phyloP scores from a whole-genome alignment of 176 grass and related monocot genomes.

The Triticum turgidum region DNA sequence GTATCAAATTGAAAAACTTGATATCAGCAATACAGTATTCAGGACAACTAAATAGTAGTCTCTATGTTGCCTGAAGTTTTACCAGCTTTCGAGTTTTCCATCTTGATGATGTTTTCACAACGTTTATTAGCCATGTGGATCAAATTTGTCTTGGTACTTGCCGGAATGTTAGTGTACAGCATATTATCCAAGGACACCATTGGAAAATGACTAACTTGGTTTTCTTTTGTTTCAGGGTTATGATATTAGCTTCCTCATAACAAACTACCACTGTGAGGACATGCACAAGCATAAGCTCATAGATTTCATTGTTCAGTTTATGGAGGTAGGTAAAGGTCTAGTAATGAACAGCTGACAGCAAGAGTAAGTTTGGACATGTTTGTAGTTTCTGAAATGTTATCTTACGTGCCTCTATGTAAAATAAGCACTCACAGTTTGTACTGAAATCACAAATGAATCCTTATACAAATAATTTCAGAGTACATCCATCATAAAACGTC shows the following conservation, averaged over 20 bases:
- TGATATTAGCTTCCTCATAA: conserved; percentile 98
- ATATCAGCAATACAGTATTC: not conserved
- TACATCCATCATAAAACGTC: not conserved
- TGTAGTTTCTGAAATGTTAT: not conserved
- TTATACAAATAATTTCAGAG: not conserved
- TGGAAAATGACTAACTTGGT: not conserved
- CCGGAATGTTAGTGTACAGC: not conserved
- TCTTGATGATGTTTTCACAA: not conserved
- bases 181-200: not conserved
- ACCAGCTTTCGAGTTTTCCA: not conserved
- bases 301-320: conserved; percentile 98
- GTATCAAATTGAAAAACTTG: no score
- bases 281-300: conserved; percentile 99
- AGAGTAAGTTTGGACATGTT: not conserved
- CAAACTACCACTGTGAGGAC: conserved; percentile 94
- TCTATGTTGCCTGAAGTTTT: not conserved
- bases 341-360: not conserved
- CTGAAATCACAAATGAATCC: not conserved
- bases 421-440: not conserved
- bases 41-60: not conserved
- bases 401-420: not conserved
- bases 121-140: not conserved
- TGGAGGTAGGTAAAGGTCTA: conserved; percentile 67
- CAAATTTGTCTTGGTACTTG: not conserved
- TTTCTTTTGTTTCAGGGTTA: conserved; percentile 67